phyloP scores from a whole-genome alignment of 2,329 filamentous ascomycete genomes.

The Alternaria sp. region DNA sequence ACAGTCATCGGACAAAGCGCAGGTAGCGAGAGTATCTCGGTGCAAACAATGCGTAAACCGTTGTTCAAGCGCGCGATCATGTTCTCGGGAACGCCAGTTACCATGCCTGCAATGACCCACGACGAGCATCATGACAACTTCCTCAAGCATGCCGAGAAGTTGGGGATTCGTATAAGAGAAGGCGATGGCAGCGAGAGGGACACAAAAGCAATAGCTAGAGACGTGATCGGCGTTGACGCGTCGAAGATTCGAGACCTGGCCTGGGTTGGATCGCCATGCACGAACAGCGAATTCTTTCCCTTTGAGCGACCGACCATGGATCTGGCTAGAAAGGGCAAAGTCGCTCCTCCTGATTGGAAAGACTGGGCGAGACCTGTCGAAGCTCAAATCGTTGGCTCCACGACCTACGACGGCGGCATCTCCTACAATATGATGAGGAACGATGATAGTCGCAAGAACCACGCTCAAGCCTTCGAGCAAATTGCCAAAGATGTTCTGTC shows the following conservation, averaged over 20 bases:
- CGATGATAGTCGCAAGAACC: constrained; percentile 10
- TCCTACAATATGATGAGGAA: constrained; percentile 23
- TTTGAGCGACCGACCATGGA: constrained; percentile 15
- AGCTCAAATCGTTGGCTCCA: constrained; percentile 19
- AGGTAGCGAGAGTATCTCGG: constrained; percentile 43
- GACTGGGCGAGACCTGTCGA: constrained; percentile 11
- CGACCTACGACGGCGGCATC: constrained; percentile 24
- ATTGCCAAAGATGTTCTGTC: constrained; percentile 10
- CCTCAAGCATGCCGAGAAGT: constrained; percentile 4
- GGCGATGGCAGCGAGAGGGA: neutral
- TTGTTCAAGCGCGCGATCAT: constrained; percentile 22
- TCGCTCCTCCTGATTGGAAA: neutral
- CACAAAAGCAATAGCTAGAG: neutral
- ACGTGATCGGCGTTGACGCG: constrained; percentile 10
- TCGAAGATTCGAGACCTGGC: constrained; percentile 15
- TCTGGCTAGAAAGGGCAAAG: neutral
- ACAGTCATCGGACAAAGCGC: constrained; percentile 8
- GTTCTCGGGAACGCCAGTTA: constrained; percentile 19
- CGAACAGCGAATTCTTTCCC: constrained; percentile 12
- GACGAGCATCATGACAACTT: constrained; percentile 19
- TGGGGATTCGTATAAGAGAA: constrained; percentile 4
- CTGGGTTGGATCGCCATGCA: constrained; percentile 22
- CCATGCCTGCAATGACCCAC: constrained; percentile 20
- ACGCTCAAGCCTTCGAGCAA: neutral
- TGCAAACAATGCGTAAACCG: constrained; percentile 14